Conservation (phyloP, 305 asterid genomes). For the Fraxinus dipetala region DNA sequence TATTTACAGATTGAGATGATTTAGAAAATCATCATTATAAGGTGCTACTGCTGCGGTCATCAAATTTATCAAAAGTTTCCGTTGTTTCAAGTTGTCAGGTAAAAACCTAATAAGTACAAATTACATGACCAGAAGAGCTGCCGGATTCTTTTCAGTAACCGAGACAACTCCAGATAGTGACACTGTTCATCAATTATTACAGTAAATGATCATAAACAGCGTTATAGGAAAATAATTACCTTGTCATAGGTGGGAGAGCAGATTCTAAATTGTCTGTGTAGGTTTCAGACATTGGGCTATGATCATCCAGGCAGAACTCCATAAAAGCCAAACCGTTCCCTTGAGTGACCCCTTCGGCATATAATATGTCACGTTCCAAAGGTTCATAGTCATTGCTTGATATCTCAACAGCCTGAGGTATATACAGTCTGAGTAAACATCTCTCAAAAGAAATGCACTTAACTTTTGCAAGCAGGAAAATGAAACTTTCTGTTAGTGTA, state of each 20-base stretch:
- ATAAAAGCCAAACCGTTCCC: conserved; percentile 90
- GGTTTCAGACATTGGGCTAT: conserved; percentile 93
- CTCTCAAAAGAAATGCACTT: neutral
- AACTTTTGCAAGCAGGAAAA: neutral
- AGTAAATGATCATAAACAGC: neutral
- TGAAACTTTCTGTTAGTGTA: neutral
- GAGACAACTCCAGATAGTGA: neutral
- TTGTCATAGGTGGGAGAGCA: conserved; percentile 66
- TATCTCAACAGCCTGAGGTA: conserved; percentile 80
- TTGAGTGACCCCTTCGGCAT: conserved; percentile 95
- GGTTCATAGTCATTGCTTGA: conserved; percentile 97
- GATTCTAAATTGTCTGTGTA: conserved; percentile 79
- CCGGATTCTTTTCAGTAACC: neutral
- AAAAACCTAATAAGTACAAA: neutral
- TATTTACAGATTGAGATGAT: neutral
- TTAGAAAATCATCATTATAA: neutral
- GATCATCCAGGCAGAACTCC: conserved; percentile 93
- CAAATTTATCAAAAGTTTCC: neutral
- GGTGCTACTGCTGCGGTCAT: neutral
- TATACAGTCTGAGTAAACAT: conserved; percentile 4
- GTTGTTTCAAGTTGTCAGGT: neutral
- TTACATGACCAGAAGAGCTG: neutral
- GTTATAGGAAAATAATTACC: conserved; percentile 34
- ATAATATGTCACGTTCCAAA: conserved; percentile 78
- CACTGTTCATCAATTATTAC: neutral